These are phyloP conservation scores for Serpula lacrymans DNA, from an alignment of 768 basidiomycete genomes.

Conservation along the genomic window DNA sequence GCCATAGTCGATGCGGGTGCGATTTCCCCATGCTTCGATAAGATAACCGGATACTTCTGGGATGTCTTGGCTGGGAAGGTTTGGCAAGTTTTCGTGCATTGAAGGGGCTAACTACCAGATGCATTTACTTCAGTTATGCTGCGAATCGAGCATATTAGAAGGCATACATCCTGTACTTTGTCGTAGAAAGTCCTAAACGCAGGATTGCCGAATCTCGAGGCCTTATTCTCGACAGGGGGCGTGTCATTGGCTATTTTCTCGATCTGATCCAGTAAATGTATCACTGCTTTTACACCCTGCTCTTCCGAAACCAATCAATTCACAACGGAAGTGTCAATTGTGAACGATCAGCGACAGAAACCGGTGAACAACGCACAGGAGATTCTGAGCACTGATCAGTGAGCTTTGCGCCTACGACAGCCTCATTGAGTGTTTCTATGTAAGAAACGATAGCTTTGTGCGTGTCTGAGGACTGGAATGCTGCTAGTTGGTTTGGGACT, in stretches of 20 bases:
- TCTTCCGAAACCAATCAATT: constrained; percentile 8
- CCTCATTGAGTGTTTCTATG: constrained; percentile 70
- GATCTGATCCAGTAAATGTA: constrained; percentile 63
- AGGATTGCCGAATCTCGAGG: constrained; percentile 95
- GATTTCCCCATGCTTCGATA: constrained; percentile 86
- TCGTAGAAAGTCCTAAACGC: constrained; percentile 94
- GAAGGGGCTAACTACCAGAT: constrained; percentile 43
- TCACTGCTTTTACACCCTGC: constrained; percentile 62
- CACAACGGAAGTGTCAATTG: neutral
- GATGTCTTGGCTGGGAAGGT: constrained; percentile 54
- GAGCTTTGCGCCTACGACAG: constrained; percentile 74
- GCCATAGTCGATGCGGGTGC: constrained; percentile 94
- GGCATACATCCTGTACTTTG: constrained; percentile 59
- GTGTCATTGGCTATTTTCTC: constrained; percentile 63
- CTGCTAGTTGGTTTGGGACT: constrained; percentile 68
- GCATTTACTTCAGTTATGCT: constrained; percentile 5
- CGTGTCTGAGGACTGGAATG: constrained; percentile 76
- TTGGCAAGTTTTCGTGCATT: constrained; percentile 58
- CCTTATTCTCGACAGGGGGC: constrained; percentile 86
- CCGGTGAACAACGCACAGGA: constrained; percentile 44
- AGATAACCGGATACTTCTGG: constrained; percentile 80
- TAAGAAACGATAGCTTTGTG: constrained; percentile 66
- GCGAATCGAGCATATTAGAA: neutral
- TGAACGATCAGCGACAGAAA: constrained; percentile 4
- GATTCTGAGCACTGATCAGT: constrained; percentile 56